These are phyloP conservation scores for Luffa aegyptiaca DNA, from an alignment of 306 rosid species.

Conservation along the genomic window DNA sequence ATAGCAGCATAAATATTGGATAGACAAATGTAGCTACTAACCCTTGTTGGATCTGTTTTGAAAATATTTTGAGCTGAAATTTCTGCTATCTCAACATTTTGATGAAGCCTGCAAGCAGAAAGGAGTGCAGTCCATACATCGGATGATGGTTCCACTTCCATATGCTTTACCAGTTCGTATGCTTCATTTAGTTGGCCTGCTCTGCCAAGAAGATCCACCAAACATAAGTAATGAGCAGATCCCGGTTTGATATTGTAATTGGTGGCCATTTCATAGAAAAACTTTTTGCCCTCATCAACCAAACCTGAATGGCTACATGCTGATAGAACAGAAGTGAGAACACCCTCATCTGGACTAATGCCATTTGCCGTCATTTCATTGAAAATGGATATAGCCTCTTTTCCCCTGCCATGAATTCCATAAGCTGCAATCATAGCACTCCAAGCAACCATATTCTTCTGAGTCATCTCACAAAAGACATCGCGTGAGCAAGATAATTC, in stretches of 20 bases:
- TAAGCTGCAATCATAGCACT: conserved; percentile 47
- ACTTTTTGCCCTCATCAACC: conserved; percentile 38
- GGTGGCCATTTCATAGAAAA: conserved; percentile 31
- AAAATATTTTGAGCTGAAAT: conserved; percentile 40
- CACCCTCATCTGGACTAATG: conserved; percentile 44
- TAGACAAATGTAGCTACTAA: conserved; percentile 49
- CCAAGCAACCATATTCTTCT: conserved; percentile 45
- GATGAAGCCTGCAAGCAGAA: conserved; percentile 46
- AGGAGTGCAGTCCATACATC: conserved; percentile 52
- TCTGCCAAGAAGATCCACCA: conserved; percentile 57
- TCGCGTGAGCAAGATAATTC: conserved; percentile 31
- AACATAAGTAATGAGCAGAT: conserved; percentile 38
- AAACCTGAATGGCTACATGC: conserved; percentile 67
- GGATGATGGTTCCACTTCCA: conserved; percentile 30
- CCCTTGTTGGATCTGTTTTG: conserved; percentile 38
- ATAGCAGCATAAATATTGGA: conserved; percentile 55
- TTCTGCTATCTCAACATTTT: conserved; percentile 40
- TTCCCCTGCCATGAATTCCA: conserved; percentile 52
- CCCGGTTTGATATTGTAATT: conserved; percentile 36
- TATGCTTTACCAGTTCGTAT: conserved; percentile 28
- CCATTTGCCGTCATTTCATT: conserved; percentile 28
- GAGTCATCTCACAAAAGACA: conserved; percentile 35
- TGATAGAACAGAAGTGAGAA: conserved; percentile 45
- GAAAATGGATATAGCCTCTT: conserved; percentile 42
- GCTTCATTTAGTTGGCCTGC: conserved; percentile 51